Evolutionary conservation across 305 asterid species (phyloP), one percentile per base, ranked within the genome.

Genomic region (Solanum hybrid): DNA sequence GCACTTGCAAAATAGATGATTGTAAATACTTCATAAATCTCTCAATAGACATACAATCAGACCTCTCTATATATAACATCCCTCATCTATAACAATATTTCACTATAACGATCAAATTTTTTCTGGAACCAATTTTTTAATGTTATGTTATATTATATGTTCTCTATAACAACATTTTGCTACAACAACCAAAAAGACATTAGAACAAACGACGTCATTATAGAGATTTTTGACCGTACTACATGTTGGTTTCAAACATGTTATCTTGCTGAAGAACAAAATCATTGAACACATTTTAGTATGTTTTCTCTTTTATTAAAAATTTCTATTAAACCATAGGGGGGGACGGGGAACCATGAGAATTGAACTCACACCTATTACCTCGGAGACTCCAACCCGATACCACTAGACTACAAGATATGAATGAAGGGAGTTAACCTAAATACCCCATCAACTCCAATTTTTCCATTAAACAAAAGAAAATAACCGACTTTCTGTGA

Each of bases 1-100:
- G 94, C 93, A 95, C 79, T 11, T 29, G 57, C 89, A 90, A 36
- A 88, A 89, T 26, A 4, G 83, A 88, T 42, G 69, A 86, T 46
- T 85, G 78, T 75, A 35, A 90, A 18, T 37, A 73, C 37, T 46
- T 39, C 84, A 39, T 31, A 57, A 18, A 84, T 31, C 88, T 51
- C 42, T 51, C 40, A 83, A 28, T 14, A 28, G 29, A 29, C 73
- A 29, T 16, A 81, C 29, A 77, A 5, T 22, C 46, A 35, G 18
- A 20, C 46, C 16, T 77, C 84, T 77, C 42, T 29, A 42, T 42
- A 42, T 40, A 26, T 11, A 71, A 71, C 34, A 71, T 26, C 34
- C 76, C 13, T 69, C 76, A 24, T 69, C 33, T 73, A 7, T 4
- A 74, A 31, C 24, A 75, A 75, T 31, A 75, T 31, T 75, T 75